A percentile compares a stretch with the other conserved stretches of the same genome.
Conservation (phyloP, 148 eudicot genomes). For the Agrostemma githago region DNA sequence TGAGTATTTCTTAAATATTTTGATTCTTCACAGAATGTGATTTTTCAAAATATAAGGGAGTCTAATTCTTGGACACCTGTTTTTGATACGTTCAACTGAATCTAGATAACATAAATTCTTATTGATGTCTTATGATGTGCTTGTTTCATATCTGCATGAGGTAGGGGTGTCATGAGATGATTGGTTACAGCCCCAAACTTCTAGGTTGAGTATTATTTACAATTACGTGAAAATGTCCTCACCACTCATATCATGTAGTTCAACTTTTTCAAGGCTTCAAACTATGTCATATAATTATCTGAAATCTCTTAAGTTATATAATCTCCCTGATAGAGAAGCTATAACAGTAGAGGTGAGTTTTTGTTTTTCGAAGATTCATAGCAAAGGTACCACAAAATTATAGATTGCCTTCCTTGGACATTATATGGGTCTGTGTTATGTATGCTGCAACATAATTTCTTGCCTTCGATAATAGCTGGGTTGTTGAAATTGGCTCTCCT, state of each 20-base stretch:
- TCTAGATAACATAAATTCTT: background rate
- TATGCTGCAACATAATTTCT: slow-evolving; percentile 15
- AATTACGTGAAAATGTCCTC: background rate
- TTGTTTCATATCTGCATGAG: background rate
- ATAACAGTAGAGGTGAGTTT: background rate
- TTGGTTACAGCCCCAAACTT: background rate
- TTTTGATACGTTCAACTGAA: background rate
- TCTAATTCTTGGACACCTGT: background rate
- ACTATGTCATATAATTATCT: background rate
- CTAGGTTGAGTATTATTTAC: background rate
- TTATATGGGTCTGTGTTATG: slow-evolving; percentile 18
- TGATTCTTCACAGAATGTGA: background rate
- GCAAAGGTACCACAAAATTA: background rate
- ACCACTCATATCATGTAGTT: background rate
- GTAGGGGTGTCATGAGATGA: background rate
- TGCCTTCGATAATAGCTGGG: slow-evolving; percentile 14
- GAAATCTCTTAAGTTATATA: background rate
- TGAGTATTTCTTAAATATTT: background rate
- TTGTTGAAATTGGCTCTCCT: slow-evolving; percentile 26
- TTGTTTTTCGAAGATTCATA: background rate
- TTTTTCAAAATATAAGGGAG: background rate
- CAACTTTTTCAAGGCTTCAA: background rate
- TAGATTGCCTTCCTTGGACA: background rate
- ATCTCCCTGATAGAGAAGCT: background rate
- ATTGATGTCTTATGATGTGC: background rate